These are phyloP conservation scores for Plasmodium knowlesi DNA, from an alignment of 169 alveolate genomes.

Conservation along the genomic window DNA sequence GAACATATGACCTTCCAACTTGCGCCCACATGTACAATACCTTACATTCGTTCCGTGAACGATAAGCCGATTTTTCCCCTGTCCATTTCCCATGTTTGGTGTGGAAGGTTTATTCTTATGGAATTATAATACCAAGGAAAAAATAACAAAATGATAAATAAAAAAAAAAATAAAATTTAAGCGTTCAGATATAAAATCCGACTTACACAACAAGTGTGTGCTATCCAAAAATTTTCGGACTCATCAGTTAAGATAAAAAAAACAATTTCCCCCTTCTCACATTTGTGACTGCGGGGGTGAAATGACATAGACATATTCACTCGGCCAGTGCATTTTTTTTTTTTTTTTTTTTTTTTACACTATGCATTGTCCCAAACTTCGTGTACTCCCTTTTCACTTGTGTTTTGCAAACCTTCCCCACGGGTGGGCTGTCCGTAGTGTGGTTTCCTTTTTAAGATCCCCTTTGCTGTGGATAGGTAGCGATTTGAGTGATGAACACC, in stretches of 20 bases:
- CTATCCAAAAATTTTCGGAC: not conserved
- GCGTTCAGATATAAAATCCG: constrained; percentile 1
- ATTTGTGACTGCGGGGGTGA: not conserved
- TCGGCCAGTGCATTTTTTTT: not conserved
- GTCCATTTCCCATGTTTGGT: constrained; percentile 57
- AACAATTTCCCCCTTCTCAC: not conserved
- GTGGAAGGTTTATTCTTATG: not conserved
- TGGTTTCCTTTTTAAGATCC: not conserved
- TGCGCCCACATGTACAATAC: not conserved
- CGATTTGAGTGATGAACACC: not conserved
- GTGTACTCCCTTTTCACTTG: not conserved
- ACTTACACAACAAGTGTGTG: not conserved
- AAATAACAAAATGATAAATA: not conserved
- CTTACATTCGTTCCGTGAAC: constrained; percentile 73
- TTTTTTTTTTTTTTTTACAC: not conserved
- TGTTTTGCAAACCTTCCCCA: not conserved
- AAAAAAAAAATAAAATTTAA: constrained; percentile 22
- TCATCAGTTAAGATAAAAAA: not conserved
- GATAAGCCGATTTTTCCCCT: constrained; percentile 57
- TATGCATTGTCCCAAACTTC: not conserved
- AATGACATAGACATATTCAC: not conserved
- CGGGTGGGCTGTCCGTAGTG: not conserved
- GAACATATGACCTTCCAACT: not conserved
- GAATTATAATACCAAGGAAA: not conserved
- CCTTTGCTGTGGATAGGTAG: not conserved